A percentile compares a stretch with the other conserved stretches of the same genome.
phyloP scores from a whole-genome alignment of 2,329 filamentous ascomycete genomes.

The Paraphoma chrysanthemicola region DNA sequence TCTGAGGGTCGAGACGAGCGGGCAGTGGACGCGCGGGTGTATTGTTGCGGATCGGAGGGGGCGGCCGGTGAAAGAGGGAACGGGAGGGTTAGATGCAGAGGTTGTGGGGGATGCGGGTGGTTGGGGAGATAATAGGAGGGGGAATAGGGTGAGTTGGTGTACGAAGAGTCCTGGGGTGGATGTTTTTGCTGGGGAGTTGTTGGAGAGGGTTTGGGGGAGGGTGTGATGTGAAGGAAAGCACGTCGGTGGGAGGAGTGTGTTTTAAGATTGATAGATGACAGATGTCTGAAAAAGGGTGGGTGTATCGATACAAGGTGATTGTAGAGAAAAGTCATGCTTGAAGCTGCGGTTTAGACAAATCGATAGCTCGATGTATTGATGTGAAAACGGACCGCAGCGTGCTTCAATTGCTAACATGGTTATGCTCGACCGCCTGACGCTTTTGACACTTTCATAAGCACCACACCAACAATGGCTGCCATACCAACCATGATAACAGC shows the following conservation, averaged over 20 bases:
- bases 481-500: neutral
- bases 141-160: constrained; percentile 82
- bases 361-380: no score
- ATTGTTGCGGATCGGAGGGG: constrained; percentile 74
- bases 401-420: no score
- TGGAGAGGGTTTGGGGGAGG: constrained; percentile 71
- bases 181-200: constrained; percentile 69
- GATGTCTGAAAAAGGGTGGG: no score
- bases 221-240: neutral
- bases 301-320: neutral
- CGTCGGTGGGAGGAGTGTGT: no score
- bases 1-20: constrained; percentile 84
- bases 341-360: no score
- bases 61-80: constrained; percentile 57
- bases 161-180: constrained; percentile 72
- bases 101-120: constrained; percentile 73
- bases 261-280: no score
- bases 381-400: no score
- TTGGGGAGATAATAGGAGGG: constrained; percentile 77
- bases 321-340: neutral
- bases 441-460: no score
- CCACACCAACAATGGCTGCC: no score
- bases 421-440: no score
- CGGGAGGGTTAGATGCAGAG: constrained; percentile 43
- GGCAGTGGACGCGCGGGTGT: constrained; percentile 95